Evolutionary conservation across 805 yeast genomes (phyloP).

Genomic region (Babjeviella inositovora): DNA sequence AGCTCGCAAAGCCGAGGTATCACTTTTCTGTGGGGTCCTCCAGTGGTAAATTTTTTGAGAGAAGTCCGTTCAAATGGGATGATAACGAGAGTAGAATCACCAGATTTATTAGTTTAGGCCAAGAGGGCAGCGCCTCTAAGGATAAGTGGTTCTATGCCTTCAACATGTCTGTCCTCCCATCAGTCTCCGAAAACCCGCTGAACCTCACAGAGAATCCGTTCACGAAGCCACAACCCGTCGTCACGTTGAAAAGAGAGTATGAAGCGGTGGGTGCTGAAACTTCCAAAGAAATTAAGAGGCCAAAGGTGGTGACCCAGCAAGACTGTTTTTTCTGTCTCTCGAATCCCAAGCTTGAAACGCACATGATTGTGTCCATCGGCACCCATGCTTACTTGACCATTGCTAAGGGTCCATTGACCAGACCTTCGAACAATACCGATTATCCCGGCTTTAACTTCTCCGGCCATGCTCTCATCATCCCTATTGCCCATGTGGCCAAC

Average conservation of each 20-base stretch:
- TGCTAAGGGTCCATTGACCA: conserved; percentile 76
- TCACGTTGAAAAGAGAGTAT: conserved; percentile 4
- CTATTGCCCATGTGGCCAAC: conserved; percentile 57
- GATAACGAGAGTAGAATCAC: conserved; percentile 23
- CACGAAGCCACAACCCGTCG: conserved; percentile 1
- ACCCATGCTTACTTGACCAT: conserved; percentile 49
- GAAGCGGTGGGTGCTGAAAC: conserved; percentile 3
- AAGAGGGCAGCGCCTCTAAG: conserved; percentile 32
- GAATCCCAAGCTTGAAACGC: conserved; percentile 62
- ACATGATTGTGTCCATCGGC: conserved; percentile 70
- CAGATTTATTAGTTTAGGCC: conserved; percentile 51
- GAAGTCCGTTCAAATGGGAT: conserved; percentile 42
- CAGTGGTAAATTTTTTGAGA: conserved; percentile 31
- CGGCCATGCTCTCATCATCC: conserved; percentile 72
- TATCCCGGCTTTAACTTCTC: conserved; percentile 48
- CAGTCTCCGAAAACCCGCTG: conserved; percentile 6
- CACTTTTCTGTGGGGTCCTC: conserved; percentile 45
- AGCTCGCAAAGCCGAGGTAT: conserved; percentile 38
- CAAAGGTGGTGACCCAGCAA: conserved; percentile 32
- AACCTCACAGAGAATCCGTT: conserved; percentile 15
- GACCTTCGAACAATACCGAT: conserved; percentile 23
- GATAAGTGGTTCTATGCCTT: conserved; percentile 72
- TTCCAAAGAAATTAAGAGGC: conserved; percentile 7
- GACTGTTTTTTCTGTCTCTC: conserved; percentile 75
- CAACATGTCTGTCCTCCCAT: conserved; percentile 14